Conservation (phyloP, 345 rosid genomes). For the Boechera divaricarpa region DNA sequence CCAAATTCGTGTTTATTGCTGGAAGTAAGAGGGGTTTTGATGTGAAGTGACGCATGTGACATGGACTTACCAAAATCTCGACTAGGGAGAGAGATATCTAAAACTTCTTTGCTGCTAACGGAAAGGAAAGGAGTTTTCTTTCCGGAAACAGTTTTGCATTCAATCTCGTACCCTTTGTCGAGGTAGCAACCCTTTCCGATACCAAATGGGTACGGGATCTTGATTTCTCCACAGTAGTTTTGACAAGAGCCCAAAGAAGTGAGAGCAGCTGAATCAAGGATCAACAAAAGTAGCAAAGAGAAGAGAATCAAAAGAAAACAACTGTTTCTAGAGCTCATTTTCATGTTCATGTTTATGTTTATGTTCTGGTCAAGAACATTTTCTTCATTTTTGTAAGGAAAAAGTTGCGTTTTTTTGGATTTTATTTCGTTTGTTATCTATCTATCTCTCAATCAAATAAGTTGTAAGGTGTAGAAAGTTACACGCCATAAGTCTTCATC, state of each 20-base stretch:
- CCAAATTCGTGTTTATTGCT: constrained; percentile 1
- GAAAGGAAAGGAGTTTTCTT: neutral
- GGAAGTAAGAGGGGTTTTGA: neutral
- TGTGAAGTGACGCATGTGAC: neutral
- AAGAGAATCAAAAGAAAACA: neutral
- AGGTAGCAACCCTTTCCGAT: neutral
- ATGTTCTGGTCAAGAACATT: neutral
- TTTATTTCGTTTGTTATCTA: neutral
- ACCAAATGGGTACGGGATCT: neutral
- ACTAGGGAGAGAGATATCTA: neutral
- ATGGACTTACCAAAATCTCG: neutral
- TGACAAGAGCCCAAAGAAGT: neutral
- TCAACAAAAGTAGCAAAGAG: neutral
- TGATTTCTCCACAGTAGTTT: neutral
- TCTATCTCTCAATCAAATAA: neutral
- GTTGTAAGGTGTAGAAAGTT: constrained; percentile 4
- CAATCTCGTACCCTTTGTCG: neutral
- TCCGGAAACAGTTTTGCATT: neutral
- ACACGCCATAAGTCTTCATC: neutral
- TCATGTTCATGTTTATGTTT: neutral
- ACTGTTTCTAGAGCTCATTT: neutral
- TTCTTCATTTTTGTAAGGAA: neutral
- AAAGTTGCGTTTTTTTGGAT: neutral
- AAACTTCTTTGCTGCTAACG: neutral
- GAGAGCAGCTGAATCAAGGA: neutral